Evolutionary conservation across 805 yeast genomes (phyloP), one percentile per base, ranked within the genome.

Genomic region (Metschnikowia orientalis): DNA sequence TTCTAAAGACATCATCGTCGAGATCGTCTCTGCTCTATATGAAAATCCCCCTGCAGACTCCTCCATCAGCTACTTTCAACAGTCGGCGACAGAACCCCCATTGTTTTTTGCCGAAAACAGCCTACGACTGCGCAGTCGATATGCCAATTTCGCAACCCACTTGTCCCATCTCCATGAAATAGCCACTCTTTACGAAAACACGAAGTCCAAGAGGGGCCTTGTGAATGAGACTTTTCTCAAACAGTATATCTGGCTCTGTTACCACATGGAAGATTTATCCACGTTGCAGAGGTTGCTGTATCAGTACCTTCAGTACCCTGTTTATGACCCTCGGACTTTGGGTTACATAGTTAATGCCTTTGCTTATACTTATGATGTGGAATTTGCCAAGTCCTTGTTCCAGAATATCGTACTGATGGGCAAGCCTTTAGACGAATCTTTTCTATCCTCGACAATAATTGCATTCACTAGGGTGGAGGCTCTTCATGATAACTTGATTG

Each of bases 321-420:
- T 20, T 8, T 47, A 56, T 24, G 45, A 56, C 38, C 37, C 59
- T 2, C 42, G 43, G 10, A 51, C 57, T 2, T 41, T 62, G 34
- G 40, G 57, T 17, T 59, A 61, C 35, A 44, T 53, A 5, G 37
- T 65, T 29, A 47, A 51, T 16, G 56, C 57, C 7, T 58, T 55
- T 35, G 48, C 62, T 5, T 38, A 43, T 24, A 59, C 53, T 41
- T 63, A 56, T 39, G 67, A 65, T 21, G 53, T 61, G 3, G 61
- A 54, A 20, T 45, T 42, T 14, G 51, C 63, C 23, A 59, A 55
- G 38, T 34, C 35, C 4, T 28, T 59, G 6, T 50, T 60, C 20
- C 45, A 47, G 8, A 53, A 47, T 34, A 27, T 60, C 5, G 37
- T 51, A n/a, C 43, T 44, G 8, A 42, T 46, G 42, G 41, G 45